Base-by-base conservation (phyloP, 202 grass and related monocot species). In the Tripidium arundinaceum region DNA sequence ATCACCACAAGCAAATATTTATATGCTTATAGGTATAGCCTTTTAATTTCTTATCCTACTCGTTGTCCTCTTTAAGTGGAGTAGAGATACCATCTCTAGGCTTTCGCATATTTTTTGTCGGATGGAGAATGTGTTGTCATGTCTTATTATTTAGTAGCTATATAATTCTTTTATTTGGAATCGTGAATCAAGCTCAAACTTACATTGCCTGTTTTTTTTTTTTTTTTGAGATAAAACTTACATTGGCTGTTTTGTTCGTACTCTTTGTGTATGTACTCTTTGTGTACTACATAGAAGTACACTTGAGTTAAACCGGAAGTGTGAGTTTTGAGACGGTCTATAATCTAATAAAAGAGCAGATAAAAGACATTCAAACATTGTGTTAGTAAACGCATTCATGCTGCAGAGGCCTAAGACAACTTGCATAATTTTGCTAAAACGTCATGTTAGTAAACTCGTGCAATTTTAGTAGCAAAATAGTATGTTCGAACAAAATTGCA, bases 51-150 rank as follows among this genome's bases (percentile, higher is more conserved):
- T 57, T 59, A 12, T 12, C 59, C 62, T 76, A 39, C 19, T 55
- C 26, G 0, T 42, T 54, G 43, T 57, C 45, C 8, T 65, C 8
- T 39, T 72, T 59, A 27, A 67, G 58, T 81, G 45, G 27, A 77
- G 73, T 26, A 50, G 59, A 52, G 47, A 85, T 78, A 25, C 72
- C 40, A 77, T 85, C 41, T 45, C 34, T 52, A 77, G 21, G 60
- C 82, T 52, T 62, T 42, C 19, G 37, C 78, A 67, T 4, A 40
- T 24, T 70, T n/a, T 74, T 80, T 81, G 58, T 77, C 57, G 22
- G 38, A 72, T n/a, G 19, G 49, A 31, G 38, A 24, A 77, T 60
- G 65, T 43, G 42, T 63, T 64, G 33, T 79, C 62, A 80, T 70
- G 70, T 76, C 77, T 38, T 46, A 25, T 31, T 71, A 7, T 80